A percentile compares a stretch with the other conserved stretches of the same genome.
Conservation (phyloP, 163 green algal species). For the Trebouxiophyceae sp. region DNA sequence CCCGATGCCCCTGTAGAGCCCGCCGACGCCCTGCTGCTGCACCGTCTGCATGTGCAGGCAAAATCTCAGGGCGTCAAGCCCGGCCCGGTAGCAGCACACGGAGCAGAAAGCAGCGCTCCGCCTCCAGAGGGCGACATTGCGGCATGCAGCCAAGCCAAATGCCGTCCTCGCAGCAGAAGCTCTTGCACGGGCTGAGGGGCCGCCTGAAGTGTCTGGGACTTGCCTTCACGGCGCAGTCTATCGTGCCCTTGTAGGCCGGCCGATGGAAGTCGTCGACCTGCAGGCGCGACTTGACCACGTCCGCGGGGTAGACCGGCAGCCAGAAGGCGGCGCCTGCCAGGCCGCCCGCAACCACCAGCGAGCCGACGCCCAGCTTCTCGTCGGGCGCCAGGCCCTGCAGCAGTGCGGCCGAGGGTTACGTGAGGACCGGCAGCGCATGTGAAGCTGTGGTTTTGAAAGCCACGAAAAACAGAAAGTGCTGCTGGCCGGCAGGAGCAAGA, state of each 20-base stretch:
- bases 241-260: slow-evolving; percentile 36
- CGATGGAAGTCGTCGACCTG: slow-evolving; percentile 44
- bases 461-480: too few relatives aligned
- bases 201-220: background rate
- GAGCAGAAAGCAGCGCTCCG: background rate
- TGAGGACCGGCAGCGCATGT: too few relatives aligned
- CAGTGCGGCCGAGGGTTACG: too few relatives aligned
- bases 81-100: too few relatives aligned
- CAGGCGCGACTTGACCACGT: slow-evolving; percentile 65
- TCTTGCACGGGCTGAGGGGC: too few relatives aligned
- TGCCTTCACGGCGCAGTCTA: slow-evolving; percentile 39
- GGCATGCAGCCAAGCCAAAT: too few relatives aligned
- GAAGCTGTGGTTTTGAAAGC: too few relatives aligned
- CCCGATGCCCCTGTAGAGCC: slow-evolving; percentile 56
- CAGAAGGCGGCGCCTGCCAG: slow-evolving; percentile 62
- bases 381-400: slow-evolving; percentile 33
- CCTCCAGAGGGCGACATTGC: too few relatives aligned
- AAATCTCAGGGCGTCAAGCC: too few relatives aligned
- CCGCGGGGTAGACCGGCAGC: slow-evolving; percentile 54
- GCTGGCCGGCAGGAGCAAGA: too few relatives aligned
- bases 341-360: slow-evolving; percentile 57
- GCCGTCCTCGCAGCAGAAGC: too few relatives aligned
- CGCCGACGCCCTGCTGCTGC: slow-evolving; percentile 29
- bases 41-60: slow-evolving; percentile 47
- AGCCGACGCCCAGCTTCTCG: slow-evolving; percentile 29